phyloP scores from a whole-genome alignment of 768 basidiomycete genomes.

The Amanita polypyramis region DNA sequence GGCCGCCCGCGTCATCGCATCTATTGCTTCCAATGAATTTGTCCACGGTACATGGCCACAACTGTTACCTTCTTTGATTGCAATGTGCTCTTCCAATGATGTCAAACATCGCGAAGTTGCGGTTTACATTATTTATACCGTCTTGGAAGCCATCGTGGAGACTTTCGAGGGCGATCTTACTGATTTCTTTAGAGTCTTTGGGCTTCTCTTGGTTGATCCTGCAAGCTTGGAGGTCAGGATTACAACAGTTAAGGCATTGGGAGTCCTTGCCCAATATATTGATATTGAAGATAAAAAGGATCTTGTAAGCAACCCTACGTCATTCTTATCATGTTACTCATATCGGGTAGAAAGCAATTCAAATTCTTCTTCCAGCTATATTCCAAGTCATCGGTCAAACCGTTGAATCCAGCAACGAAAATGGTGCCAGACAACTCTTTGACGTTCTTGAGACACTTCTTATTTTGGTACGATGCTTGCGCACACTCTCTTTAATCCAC shows the following conservation, averaged over 20 bases:
- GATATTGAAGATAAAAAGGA: conserved; percentile 80
- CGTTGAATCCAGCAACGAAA: conserved; percentile 71
- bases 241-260: conserved; percentile 84
- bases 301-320: conserved; percentile 41
- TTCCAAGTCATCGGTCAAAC: conserved; percentile 81
- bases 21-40: conserved; percentile 86
- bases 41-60: conserved; percentile 71
- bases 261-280: conserved; percentile 89
- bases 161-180: conserved; percentile 72
- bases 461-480: conserved; percentile 55
- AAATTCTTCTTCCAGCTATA: conserved; percentile 77
- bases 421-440: conserved; percentile 78
- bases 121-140: conserved; percentile 79
- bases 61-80: conserved; percentile 80
- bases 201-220: conserved; percentile 61
- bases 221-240: conserved; percentile 87
- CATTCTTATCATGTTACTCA: conserved; percentile 4
- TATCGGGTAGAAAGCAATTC: conserved; percentile 64
- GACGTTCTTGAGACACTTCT: conserved; percentile 94
- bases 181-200: conserved; percentile 74
- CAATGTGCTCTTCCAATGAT: conserved; percentile 57
- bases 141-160: conserved; percentile 86
- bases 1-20: conserved; percentile 84
- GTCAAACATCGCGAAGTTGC: conserved; percentile 85
- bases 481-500: not conserved